Conservation (phyloP, 2,329 filamentous ascomycete species). For the Dactylellina sp. region DNA sequence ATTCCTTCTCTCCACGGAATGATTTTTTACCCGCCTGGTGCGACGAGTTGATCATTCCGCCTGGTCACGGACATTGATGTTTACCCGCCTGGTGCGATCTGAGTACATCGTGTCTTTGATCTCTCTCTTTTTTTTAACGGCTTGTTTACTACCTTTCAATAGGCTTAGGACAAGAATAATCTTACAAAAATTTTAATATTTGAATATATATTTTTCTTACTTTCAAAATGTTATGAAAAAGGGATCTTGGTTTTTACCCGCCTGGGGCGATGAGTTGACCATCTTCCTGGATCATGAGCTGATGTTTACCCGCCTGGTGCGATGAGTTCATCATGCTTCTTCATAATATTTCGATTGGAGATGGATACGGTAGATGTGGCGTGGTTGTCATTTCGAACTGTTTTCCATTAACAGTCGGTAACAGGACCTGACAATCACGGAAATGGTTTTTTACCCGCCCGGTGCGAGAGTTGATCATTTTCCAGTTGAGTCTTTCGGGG, state of each 20-base stretch:
- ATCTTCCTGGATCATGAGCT: background rate
- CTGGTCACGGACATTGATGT: constrained; percentile 11
- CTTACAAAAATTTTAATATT: too few species aligned
- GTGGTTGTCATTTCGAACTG: background rate
- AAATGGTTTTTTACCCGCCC: constrained; percentile 38
- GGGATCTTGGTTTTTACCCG: constrained; percentile 43
- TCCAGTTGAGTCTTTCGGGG: constrained; percentile 1
- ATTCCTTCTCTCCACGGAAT: too few species aligned
- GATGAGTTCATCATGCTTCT: constrained; percentile 30
- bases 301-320: constrained; percentile 33
- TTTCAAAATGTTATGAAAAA: too few species aligned
- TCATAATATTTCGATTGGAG: background rate
- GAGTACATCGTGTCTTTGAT: constrained; percentile 24
- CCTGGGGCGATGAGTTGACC: constrained; percentile 42
- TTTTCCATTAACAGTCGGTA: background rate
- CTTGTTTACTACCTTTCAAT: too few species aligned
- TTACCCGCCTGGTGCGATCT: constrained; percentile 37
- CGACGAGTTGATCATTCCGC: constrained; percentile 33
- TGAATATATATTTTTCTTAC: too few species aligned
- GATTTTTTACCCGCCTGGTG: constrained; percentile 28
- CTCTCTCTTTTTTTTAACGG: too few species aligned
- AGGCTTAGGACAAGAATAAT: too few species aligned
- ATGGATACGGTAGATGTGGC: background rate
- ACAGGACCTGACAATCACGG: background rate
- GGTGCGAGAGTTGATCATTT: constrained; percentile 41